phyloP scores from a whole-genome alignment of 2,329 filamentous ascomycete species.

The Sporothrix dimorphospora region DNA sequence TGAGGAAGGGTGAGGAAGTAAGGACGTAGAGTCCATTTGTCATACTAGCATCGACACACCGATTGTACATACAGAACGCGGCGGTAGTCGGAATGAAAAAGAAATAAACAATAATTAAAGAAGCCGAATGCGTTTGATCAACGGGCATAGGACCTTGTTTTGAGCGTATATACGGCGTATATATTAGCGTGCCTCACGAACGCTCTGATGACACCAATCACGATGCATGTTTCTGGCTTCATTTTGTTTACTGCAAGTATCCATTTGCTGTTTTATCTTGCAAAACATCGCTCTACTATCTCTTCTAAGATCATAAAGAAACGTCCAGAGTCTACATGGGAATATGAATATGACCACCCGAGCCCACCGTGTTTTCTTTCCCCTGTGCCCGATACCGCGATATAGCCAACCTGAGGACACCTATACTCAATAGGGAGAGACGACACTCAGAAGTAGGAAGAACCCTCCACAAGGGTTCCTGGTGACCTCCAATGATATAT shows the following conservation, averaged over 20 bases:
- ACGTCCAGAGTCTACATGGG: background rate
- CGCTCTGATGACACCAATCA: background rate
- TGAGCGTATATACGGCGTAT: background rate
- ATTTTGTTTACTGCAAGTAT: background rate
- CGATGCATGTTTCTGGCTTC: background rate
- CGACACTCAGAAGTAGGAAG: background rate
- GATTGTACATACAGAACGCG: constrained; percentile 25
- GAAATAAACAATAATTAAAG: background rate
- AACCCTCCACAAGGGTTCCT: background rate
- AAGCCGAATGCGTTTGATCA: background rate
- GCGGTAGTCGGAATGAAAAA: constrained; percentile 10
- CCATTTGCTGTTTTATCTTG: background rate
- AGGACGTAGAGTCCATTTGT: constrained; percentile 5
- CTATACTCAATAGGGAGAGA: no score
- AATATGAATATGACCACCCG: background rate
- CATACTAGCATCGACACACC: constrained; percentile 20
- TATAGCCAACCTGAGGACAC: background rate
- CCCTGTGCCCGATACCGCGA: background rate
- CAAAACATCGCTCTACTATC: background rate
- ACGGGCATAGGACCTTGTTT: background rate
- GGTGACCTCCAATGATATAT: no score
- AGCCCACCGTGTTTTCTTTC: background rate
- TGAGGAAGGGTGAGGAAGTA: background rate
- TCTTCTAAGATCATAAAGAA: background rate
- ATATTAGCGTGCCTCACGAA: no score